Base-by-base conservation (phyloP, 2,329 filamentous ascomycete species). In the Cytospora schulzeri region DNA sequence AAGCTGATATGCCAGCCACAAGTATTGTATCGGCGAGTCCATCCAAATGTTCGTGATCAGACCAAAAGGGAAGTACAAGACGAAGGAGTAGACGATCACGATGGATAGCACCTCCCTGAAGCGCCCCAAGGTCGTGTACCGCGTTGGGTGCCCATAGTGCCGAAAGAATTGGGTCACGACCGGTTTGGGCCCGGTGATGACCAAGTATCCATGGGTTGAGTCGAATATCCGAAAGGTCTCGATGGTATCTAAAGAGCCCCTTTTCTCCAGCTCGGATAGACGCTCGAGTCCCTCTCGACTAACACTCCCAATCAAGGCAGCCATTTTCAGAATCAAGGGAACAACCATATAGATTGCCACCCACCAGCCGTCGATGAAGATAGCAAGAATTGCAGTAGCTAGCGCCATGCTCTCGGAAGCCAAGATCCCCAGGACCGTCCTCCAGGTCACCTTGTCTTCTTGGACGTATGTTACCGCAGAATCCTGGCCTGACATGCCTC, bases 1-100 rank as follows among this genome's bases (percentile, higher is more conserved):
- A 24, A 55, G 52, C 29, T 55, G 52, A 12, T 55, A 55, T 35
- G 52, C n/a, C 28, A 55, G 28, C 52, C 52, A 55, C 8, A 55
- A n/a, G 17, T 55, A 55, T 12, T 33, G 28, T 12, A 55, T 29
- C 29, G 28, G 28, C 7, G 29, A 19, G 8, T 19, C 4, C 11
- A 55, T 29, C 52, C 52, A 55, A 15, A 55, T 19, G 11, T 55
- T 55, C 17, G 52, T 31, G n/a, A 31, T 31, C 29, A 55, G 28
- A 1, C 52, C 52, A 55, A 14, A 6, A 19, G 52, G 52, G 29
- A 55, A 55, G 24, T 55, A 55, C 17, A 55, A n/a, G n/a, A 55
- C 29, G 17, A 55, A 35, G 14, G 29, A 19, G 29, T 55, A 55
- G 19, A 55, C 35, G 17, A 55, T n/a, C 19, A 31, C 15, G 15